These are phyloP conservation scores for Pseudovirgaria hyperparasitica DNA, from an alignment of 2,329 filamentous ascomycete genomes.

Conservation along the genomic window DNA sequence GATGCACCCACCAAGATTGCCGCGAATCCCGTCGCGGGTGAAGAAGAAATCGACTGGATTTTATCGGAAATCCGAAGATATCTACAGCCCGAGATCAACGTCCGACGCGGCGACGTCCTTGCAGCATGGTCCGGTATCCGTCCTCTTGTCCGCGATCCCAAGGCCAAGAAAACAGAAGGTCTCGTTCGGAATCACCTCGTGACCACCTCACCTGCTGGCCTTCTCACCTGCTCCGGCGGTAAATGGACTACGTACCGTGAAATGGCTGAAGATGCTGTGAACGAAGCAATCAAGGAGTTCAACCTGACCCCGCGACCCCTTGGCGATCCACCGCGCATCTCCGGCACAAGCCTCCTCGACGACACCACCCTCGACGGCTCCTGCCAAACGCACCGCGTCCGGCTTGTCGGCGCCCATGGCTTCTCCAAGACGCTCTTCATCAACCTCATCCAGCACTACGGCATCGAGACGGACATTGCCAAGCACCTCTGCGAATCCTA, in stretches of 20 bases:
- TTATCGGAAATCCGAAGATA: slow-evolving; percentile 72
- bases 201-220: slow-evolving; percentile 63
- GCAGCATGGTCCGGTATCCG: slow-evolving; percentile 84
- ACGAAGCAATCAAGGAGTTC: slow-evolving; percentile 62
- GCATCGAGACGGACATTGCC: slow-evolving; percentile 81
- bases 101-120: slow-evolving; percentile 75
- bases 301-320: slow-evolving; percentile 46
- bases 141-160: slow-evolving; percentile 74
- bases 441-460: slow-evolving; percentile 87
- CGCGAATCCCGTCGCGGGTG: slow-evolving; percentile 61
- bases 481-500: slow-evolving; percentile 81
- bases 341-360: slow-evolving; percentile 61
- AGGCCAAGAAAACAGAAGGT: slow-evolving; percentile 73
- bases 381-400: slow-evolving; percentile 75
- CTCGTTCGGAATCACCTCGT: slow-evolving; percentile 80
- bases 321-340: slow-evolving; percentile 50
- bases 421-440: slow-evolving; percentile 89
- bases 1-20: slow-evolving; percentile 64
- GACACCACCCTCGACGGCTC: slow-evolving; percentile 56
- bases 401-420: slow-evolving; percentile 71
- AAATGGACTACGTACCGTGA: slow-evolving; percentile 92
- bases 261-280: slow-evolving; percentile 84
- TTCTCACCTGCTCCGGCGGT: slow-evolving; percentile 75
- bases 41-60: slow-evolving; percentile 83
- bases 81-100: slow-evolving; percentile 70